Percentiles rank a stretch among this genome's conserved stretches.
Evolutionary conservation across 768 basidiomycete species (phyloP).

Genomic region (Amanita molliuscula): DNA sequence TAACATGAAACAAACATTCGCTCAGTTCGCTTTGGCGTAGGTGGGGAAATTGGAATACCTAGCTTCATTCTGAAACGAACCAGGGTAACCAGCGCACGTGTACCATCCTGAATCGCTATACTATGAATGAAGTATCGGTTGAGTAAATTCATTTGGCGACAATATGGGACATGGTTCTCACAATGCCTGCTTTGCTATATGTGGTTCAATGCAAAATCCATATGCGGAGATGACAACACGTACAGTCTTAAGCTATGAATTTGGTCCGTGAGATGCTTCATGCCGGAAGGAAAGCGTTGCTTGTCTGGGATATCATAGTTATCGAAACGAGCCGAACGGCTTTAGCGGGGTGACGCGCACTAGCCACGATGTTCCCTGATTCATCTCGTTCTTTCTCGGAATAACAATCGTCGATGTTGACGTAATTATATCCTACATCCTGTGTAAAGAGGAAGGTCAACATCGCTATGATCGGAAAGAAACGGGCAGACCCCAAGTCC

Average conservation of each 20-base stretch:
- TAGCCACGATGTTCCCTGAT: conserved; percentile 45
- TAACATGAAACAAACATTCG: conserved; percentile 10
- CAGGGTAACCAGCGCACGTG: conserved; percentile 55
- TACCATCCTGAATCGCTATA: conserved; percentile 65
- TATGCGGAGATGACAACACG: conserved; percentile 13
- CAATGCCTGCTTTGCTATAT: conserved; percentile 50
- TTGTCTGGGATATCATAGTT: conserved; percentile 23
- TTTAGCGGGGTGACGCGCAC: conserved; percentile 20
- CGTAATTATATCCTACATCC: conserved; percentile 36
- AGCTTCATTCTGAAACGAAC: conserved; percentile 53
- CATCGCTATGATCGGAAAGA: not conserved
- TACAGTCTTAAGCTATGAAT: conserved; percentile 51
- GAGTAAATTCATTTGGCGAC: not conserved
- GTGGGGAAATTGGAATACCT: conserved; percentile 21
- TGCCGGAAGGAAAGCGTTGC: conserved; percentile 44
- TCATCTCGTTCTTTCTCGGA: conserved; percentile 43
- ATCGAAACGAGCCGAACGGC: not conserved
- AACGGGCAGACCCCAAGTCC: conserved; percentile 33
- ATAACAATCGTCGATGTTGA: conserved; percentile 61
- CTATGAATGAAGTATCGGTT: conserved; percentile 17
- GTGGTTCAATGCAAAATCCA: not conserved
- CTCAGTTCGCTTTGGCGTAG: not conserved
- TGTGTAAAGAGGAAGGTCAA: not conserved
- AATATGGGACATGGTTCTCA: conserved; percentile 17
- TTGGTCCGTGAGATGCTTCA: conserved; percentile 43